phyloP scores from a whole-genome alignment of 2,329 filamentous ascomycete genomes.

The Cercospora beticola region DNA sequence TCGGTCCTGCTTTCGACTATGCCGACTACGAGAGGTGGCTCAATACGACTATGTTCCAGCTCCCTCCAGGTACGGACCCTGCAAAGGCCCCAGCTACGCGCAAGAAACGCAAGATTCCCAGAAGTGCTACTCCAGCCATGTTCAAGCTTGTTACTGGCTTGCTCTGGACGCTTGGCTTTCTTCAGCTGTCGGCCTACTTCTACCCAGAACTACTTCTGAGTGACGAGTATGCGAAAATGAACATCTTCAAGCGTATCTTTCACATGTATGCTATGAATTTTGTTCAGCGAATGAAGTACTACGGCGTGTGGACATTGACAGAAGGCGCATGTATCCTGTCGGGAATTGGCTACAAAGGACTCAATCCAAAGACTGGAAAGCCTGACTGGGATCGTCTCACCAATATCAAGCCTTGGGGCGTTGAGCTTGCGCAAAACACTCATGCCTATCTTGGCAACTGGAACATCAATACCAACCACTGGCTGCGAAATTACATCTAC shows the following conservation, averaged over 20 bases:
- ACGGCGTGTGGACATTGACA: conserved; percentile 89
- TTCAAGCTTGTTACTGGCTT: conserved; percentile 73
- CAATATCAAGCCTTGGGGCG: conserved; percentile 81
- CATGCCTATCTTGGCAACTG: conserved; percentile 85
- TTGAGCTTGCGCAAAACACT: conserved; percentile 92
- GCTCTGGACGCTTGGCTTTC: conserved; percentile 74
- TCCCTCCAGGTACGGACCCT: conserved; percentile 77
- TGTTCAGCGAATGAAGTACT: conserved; percentile 85
- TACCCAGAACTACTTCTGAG: conserved; percentile 62
- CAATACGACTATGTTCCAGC: conserved; percentile 89
- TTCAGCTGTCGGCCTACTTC: conserved; percentile 70
- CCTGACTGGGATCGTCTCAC: conserved; percentile 86
- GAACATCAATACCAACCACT: conserved; percentile 99
- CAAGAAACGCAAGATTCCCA: conserved; percentile 87
- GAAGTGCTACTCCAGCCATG: conserved; percentile 80
- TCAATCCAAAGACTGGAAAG: conserved; percentile 80
- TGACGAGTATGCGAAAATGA: conserved; percentile 65
- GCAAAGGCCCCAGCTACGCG: conserved; percentile 80
- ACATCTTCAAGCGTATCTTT: conserved; percentile 71
- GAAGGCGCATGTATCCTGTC: conserved; percentile 93
- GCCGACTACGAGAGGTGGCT: conserved; percentile 91
- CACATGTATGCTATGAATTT: conserved; percentile 81
- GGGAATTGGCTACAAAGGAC: conserved; percentile 89
- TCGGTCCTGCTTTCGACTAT: conserved; percentile 90
- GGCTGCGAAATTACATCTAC: conserved; percentile 95